A percentile compares a stretch with the other conserved stretches of the same genome.
These are phyloP conservation scores for Dioszegia hungarica DNA, from an alignment of 768 basidiomycete genomes.

Conservation along the genomic window DNA sequence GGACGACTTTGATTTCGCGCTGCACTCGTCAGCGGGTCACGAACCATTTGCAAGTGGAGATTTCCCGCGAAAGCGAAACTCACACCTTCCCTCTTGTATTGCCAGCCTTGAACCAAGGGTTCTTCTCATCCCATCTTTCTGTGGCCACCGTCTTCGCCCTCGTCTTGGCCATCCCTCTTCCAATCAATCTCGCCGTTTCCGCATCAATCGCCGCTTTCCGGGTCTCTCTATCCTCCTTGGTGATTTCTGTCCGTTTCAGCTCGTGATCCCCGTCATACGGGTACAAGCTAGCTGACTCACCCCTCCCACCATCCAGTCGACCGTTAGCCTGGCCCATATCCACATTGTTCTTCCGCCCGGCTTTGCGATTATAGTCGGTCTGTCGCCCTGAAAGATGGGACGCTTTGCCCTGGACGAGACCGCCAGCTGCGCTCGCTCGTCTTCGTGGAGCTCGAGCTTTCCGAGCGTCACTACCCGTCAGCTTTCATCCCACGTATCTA, in stretches of 20 bases:
- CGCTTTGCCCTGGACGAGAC: constrained; percentile 37
- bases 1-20: constrained; percentile 23
- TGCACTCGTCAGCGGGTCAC: not conserved
- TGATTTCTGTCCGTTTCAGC: constrained; percentile 37
- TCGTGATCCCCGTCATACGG: not conserved
- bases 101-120: constrained; percentile 40
- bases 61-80: not conserved
- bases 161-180: constrained; percentile 20
- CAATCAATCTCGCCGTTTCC: constrained; percentile 9
- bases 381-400: constrained; percentile 40
- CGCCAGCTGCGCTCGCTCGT: constrained; percentile 17
- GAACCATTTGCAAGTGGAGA: not conserved
- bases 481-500: no score
- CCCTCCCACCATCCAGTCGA: constrained; percentile 31
- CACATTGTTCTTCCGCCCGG: constrained; percentile 30
- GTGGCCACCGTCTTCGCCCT: constrained; percentile 29
- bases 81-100: constrained; percentile 31
- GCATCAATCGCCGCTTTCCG: constrained; percentile 27
- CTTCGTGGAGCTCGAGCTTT: constrained; percentile 26
- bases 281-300: no score
- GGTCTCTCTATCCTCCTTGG: constrained; percentile 31
- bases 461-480: constrained; percentile 21
- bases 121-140: constrained; percentile 25
- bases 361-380: constrained; percentile 43
- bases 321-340: constrained; percentile 31